These are phyloP conservation scores for Beauveria australis DNA, from an alignment of 2,329 filamentous ascomycete genomes.

Conservation along the genomic window DNA sequence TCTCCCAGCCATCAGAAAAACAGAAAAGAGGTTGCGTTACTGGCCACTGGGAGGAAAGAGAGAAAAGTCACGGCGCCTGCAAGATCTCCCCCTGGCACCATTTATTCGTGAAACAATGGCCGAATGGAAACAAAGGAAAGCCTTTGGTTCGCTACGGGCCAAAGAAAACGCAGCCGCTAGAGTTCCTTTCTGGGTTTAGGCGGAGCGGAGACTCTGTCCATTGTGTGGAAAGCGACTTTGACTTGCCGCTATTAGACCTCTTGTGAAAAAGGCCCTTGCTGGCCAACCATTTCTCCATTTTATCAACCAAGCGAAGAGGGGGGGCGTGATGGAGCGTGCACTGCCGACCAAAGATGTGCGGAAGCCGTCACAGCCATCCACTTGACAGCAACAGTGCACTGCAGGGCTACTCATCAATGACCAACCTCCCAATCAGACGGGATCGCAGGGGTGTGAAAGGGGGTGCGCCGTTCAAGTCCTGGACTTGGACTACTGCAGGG, in stretches of 20 bases:
- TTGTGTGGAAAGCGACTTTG: background rate
- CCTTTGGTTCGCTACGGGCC: background rate
- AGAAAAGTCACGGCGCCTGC: background rate
- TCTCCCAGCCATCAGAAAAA: background rate
- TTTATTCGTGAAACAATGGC: slow-evolving; percentile 8
- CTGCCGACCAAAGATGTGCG: too few species aligned
- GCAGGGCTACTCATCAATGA: background rate
- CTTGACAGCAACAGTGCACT: too few species aligned
- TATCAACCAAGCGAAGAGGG: background rate
- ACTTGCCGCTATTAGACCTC: slow-evolving; percentile 3
- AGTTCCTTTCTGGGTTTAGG: background rate
- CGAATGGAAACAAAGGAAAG: background rate
- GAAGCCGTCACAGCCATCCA: background rate
- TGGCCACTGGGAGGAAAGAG: background rate
- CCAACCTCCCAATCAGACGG: slow-evolving; percentile 4
- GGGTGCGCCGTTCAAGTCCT: background rate
- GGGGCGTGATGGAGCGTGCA: background rate
- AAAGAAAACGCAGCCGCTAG: background rate
- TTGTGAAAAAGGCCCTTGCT: background rate
- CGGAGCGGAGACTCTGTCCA: background rate
- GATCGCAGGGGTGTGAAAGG: slow-evolving; percentile 1
- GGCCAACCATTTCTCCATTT: slow-evolving; percentile 3
- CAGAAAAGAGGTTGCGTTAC: background rate
- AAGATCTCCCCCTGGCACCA: slow-evolving; percentile 3
- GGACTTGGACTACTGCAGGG: too few species aligned